These are phyloP conservation scores for Phanerochaete sordida DNA, from an alignment of 768 basidiomycete genomes.

Conservation along the genomic window DNA sequence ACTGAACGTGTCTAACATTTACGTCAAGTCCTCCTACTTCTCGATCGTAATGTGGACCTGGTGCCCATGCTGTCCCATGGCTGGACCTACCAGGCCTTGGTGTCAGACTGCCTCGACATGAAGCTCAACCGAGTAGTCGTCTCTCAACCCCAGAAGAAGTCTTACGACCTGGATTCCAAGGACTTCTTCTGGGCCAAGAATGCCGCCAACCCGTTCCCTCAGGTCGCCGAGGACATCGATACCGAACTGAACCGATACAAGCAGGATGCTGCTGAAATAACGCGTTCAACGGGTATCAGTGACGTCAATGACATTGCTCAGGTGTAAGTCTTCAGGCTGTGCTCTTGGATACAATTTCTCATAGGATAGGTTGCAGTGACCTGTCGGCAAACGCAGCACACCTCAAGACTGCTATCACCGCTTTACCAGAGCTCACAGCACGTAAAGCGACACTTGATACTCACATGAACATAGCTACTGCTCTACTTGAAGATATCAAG, in stretches of 20 bases:
- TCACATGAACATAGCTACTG: slow-evolving; percentile 99
- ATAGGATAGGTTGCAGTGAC: slow-evolving; percentile 46
- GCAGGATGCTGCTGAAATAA: slow-evolving; percentile 95
- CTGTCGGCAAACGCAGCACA: slow-evolving; percentile 91
- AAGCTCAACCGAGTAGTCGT: slow-evolving; percentile 94
- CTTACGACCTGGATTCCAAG: slow-evolving; percentile 95
- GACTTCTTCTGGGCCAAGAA: slow-evolving; percentile 99
- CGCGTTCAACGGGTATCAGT: slow-evolving; percentile 91
- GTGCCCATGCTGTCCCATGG: slow-evolving; percentile 93
- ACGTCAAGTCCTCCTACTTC: slow-evolving; percentile 76
- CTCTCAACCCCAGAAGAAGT: slow-evolving; percentile 67
- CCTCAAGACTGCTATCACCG: slow-evolving; percentile 95
- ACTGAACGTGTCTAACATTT: slow-evolving; percentile 3
- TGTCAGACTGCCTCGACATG: slow-evolving; percentile 97
- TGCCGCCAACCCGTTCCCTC: slow-evolving; percentile 94
- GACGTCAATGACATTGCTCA: slow-evolving; percentile 95
- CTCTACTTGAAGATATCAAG: slow-evolving; percentile 93
- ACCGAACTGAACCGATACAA: slow-evolving; percentile 88
- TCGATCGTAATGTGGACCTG: slow-evolving; percentile 94
- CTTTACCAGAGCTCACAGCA: slow-evolving; percentile 93
- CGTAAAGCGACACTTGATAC: slow-evolving; percentile 96
- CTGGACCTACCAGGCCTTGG: slow-evolving; percentile 98
- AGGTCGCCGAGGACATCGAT: slow-evolving; percentile 98
- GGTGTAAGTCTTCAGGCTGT: slow-evolving; percentile 50
- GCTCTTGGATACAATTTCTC: not conserved